Percentiles rank a stretch among this genome's conserved stretches.
phyloP scores from a whole-genome alignment of 75 land plant genomes.

The Picea sitchensis region DNA sequence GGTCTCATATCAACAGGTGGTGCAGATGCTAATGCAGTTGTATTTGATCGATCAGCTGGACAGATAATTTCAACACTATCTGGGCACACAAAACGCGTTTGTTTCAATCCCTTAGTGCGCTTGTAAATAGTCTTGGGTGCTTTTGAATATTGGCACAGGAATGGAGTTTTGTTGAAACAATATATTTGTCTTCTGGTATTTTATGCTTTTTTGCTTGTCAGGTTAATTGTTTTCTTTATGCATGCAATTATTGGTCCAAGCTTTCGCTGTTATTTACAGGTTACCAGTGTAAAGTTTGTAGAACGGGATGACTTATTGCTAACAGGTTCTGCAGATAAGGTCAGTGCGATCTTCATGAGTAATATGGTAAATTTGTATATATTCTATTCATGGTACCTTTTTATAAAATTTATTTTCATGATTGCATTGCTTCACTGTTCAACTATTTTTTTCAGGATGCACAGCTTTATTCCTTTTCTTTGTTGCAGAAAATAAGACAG shows the following conservation, averaged over 20 bases:
- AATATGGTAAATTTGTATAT: not conserved
- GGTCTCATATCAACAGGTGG: conserved; percentile 94
- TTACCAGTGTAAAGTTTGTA: conserved; percentile 95
- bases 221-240: too few relatives aligned
- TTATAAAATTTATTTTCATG: not conserved
- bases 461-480: not conserved
- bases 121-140: conserved; percentile 6
- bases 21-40: conserved; percentile 77
- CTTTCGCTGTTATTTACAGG: conserved; percentile 39
- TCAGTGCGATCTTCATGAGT: conserved; percentile 11
- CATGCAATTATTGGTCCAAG: not conserved
- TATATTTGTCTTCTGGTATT: not conserved
- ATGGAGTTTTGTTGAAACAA: not conserved
- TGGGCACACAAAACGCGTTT: conserved; percentile 95
- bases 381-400: too few relatives aligned
- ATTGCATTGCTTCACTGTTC: not conserved
- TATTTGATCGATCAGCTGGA: conserved; percentile 80
- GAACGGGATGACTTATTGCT: conserved; percentile 58
- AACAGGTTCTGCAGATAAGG: conserved; percentile 97
- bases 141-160: not conserved
- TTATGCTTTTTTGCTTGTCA: not conserved
- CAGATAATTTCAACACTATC: conserved; percentile 77
- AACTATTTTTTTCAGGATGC: not conserved
- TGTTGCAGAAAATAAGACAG: not conserved
- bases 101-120: not conserved